Base-by-base conservation (phyloP, 306 rosid species). In the Vigna mungo region DNA sequence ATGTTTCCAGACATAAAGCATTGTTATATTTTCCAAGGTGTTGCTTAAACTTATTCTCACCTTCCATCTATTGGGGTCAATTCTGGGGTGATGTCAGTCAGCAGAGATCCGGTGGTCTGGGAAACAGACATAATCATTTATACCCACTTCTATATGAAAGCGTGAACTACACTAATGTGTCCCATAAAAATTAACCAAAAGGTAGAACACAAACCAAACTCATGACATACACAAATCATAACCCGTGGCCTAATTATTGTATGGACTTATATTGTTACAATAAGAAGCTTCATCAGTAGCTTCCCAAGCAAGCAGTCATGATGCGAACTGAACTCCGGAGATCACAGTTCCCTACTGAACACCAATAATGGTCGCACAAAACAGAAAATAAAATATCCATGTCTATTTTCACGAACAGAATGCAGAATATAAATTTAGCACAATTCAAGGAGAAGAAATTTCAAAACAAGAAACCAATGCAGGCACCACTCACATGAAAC, bases 81-180 rank as follows among this genome's bases (percentile, higher is more conserved):
- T 47, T 82, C 54, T 55, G 86, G 76, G 23, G 72, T 76, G 74
- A 66, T 62, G 61, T 78, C 84, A 64, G 77, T 75, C 68, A 86
- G 75, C 80, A 89, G 80, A 20, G 82, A 75, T 80, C 85, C 80
- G 7, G 86, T 78, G 5, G 85, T 78, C 93, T 87, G 86, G 56
- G 66, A 52, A 69, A 76, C 6, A 68, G 43, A 58, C 15, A 32
- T 56, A 72, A 75, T 72, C 68, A 25, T 20, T 46, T 47, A 16
- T 74, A 70, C 14, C 76, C 72, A 47, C 65, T 63, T 25, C 68
- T 72, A 61, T 56, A 32, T 48, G 27, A 67, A 34, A 81, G 25
- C 16, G 23, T 13, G 60, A 20, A 17, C 10, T 23, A 44, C 12
- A 13, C 14, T 36, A 46, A 71, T n/a, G 63, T 12, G 23, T 60